Percentiles rank a stretch among this genome's conserved stretches.
phyloP scores from a whole-genome alignment of 495 filamentous ascomycete species.

The Penicillium flavigenum region DNA sequence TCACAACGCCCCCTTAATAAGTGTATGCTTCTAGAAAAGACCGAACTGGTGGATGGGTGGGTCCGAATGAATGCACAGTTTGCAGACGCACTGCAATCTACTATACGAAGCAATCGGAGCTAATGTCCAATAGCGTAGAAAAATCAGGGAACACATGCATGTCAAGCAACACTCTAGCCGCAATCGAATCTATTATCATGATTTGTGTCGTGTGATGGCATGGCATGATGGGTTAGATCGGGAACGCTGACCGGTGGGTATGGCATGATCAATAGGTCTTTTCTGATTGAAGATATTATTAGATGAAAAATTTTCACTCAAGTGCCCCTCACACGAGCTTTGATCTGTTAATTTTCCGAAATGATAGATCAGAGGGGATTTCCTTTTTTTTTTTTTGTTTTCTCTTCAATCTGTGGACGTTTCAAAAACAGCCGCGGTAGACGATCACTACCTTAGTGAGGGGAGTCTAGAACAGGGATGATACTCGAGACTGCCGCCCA shows the following conservation, averaged over 20 bases:
- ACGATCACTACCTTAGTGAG: conserved; percentile 7
- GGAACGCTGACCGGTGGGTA: conserved; percentile 9
- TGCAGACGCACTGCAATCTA: background rate
- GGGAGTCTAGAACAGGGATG: conserved; percentile 13
- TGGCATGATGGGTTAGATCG: conserved; percentile 18
- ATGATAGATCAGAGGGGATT: background rate
- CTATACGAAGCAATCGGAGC: conserved; percentile 1
- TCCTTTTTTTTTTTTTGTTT: background rate
- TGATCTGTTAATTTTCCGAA: background rate
- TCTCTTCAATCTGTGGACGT: conserved; percentile 18
- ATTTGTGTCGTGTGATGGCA: conserved; percentile 16
- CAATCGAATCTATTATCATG: background rate
- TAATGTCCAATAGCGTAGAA: background rate
- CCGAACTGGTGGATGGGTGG: conserved; percentile 3
- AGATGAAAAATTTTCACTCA: background rate
- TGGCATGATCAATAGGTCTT: conserved; percentile 21
- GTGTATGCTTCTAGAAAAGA: background rate
- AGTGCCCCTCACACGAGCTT: background rate
- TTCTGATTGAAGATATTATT: conserved; percentile 10
- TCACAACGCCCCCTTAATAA: background rate
- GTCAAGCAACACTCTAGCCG: background rate
- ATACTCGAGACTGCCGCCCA: background rate
- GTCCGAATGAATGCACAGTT: background rate
- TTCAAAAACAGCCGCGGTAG: conserved; percentile 24
- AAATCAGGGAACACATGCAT: conserved; percentile 13